Percentiles rank a stretch among this genome's conserved stretches.
Evolutionary conservation across 2,329 filamentous ascomycete species (phyloP).

Genomic region (Exserohilum rostratum): DNA sequence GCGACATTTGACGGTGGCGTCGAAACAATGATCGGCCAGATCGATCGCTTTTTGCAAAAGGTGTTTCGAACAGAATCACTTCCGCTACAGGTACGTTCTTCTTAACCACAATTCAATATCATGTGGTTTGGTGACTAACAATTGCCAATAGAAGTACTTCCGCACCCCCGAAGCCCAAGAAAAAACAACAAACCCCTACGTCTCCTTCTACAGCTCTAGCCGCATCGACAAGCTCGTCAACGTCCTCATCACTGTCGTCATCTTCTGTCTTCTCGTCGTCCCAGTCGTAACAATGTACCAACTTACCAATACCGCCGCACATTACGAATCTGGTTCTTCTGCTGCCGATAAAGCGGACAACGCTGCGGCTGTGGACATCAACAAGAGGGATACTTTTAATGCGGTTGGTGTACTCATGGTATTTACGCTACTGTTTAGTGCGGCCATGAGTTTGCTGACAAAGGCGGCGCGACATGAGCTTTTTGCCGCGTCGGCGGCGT

Average conservation of each 20-base stretch:
- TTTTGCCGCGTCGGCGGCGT: conserved; percentile 49
- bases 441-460: conserved; percentile 47
- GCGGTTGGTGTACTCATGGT: conserved; percentile 52
- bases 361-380: conserved; percentile 4
- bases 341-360: conserved; percentile 2
- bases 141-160: conserved; percentile 41
- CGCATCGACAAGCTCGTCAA: conserved; percentile 51
- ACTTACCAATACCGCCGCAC: conserved; percentile 33
- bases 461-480: conserved; percentile 46
- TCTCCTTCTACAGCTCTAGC: conserved; percentile 47
- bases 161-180: conserved; percentile 47
- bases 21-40: conserved; percentile 39
- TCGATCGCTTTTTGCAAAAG: conserved; percentile 32
- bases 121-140: neutral
- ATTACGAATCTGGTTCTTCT: neutral
- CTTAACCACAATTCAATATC: neutral
- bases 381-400: conserved; percentile 43
- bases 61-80: conserved; percentile 27
- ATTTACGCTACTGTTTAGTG: conserved; percentile 49
- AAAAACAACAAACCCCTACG: conserved; percentile 43
- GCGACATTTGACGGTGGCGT: conserved; percentile 50
- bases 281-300: conserved; percentile 51
- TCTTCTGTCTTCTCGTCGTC: conserved; percentile 51
- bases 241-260: conserved; percentile 51
- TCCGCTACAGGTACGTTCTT: conserved; percentile 33